Evolutionary conservation across 768 basidiomycete species (phyloP).

Genomic region (Lactarius hengduanensis): DNA sequence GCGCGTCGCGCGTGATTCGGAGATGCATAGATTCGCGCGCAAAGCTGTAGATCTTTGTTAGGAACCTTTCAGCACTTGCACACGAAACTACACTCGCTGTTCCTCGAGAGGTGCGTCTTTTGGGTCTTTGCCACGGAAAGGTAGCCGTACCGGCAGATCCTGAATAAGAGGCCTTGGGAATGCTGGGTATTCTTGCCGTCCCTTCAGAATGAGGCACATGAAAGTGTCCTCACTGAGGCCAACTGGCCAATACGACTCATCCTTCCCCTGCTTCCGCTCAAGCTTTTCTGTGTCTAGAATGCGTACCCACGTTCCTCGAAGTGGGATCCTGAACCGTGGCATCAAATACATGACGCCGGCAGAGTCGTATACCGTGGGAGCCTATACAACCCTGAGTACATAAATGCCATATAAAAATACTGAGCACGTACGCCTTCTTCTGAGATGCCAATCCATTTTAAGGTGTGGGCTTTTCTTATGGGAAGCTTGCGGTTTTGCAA

Average conservation of each 20-base stretch:
- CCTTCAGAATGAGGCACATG: conserved; percentile 95
- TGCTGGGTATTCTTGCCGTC: conserved; percentile 78
- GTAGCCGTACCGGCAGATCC: conserved; percentile 81
- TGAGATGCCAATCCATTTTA: conserved; percentile 92
- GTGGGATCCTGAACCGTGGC: conserved; percentile 83
- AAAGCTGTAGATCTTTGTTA: conserved; percentile 45
- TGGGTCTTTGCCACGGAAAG: conserved; percentile 70
- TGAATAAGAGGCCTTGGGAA: conserved; percentile 91
- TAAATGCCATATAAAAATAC: neutral
- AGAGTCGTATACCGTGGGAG: conserved; percentile 89
- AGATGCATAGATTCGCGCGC: conserved; percentile 76
- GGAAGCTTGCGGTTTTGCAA: conserved; percentile 84
- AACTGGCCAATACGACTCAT: conserved; percentile 96
- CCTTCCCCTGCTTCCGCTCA: conserved; percentile 80
- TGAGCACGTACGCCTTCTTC: conserved; percentile 70
- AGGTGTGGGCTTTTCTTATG: conserved; percentile 68
- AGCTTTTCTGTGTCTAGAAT: conserved; percentile 79
- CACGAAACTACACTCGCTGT: conserved; percentile 47
- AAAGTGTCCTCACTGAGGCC: conserved; percentile 73
- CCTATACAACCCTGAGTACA: conserved; percentile 43
- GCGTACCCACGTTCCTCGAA: conserved; percentile 90
- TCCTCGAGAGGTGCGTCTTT: conserved; percentile 70
- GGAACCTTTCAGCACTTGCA: conserved; percentile 8
- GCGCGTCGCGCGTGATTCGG: conserved; percentile 66
- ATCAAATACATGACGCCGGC: conserved; percentile 79